A percentile compares a stretch with the other conserved stretches of the same genome.
Conservation (phyloP, 306 rosid species). For the Rosa lucieae region DNA sequence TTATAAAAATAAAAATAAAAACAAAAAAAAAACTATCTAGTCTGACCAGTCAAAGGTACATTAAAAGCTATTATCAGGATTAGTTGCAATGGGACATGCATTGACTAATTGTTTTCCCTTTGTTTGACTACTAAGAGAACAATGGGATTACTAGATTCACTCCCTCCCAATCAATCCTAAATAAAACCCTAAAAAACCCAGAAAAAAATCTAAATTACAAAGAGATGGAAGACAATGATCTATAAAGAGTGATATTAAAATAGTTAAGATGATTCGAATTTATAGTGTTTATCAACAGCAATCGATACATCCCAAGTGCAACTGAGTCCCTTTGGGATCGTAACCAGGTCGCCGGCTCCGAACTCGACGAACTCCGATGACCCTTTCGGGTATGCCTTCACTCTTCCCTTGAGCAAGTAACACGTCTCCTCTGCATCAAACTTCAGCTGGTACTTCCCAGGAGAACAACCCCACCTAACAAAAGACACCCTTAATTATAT, state of each 20-base stretch:
- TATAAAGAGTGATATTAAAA: background rate
- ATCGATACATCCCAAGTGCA: constrained; percentile 98
- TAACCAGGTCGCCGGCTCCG: constrained; percentile 95
- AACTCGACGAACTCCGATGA: constrained; percentile 79
- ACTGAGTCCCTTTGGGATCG: constrained; percentile 81
- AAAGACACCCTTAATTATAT: background rate
- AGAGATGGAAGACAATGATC: too few relatives aligned
- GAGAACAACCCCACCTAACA: constrained; percentile 93
- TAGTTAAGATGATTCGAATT: constrained; percentile 61
- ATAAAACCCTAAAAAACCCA: background rate
- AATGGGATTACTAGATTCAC: background rate
- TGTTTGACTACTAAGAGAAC: constrained; percentile 39
- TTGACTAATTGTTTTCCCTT: constrained; percentile 44
- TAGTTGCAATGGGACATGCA: constrained; percentile 49
- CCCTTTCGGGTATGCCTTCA: constrained; percentile 83
- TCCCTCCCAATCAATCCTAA: background rate
- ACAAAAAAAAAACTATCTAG: background rate
- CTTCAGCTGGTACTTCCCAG: constrained; percentile 87
- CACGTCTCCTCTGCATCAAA: constrained; percentile 96
- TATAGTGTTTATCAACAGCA: constrained; percentile 92
- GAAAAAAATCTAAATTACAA: background rate
- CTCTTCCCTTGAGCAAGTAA: constrained; percentile 83
- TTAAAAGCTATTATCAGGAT: constrained; percentile 39
- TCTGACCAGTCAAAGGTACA: constrained; percentile 72
- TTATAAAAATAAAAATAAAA: background rate